Evolutionary conservation across 768 basidiomycete genomes (phyloP), one percentile per base, ranked within the genome.

Genomic region (Lentinula detonsa): DNA sequence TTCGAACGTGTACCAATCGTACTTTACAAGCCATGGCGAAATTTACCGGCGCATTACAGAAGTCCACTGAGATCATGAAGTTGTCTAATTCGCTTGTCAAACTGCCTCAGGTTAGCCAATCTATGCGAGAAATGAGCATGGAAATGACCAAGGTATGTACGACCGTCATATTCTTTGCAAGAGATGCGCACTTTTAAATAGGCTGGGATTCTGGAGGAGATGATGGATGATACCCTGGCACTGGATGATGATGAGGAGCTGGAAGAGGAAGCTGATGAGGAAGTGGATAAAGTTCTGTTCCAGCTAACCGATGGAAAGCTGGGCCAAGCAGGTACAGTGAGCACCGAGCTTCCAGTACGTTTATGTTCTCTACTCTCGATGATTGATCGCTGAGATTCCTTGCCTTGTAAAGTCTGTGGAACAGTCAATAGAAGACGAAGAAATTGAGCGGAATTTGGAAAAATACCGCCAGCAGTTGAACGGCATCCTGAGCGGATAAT

Each of bases 11-110:
- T 50, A 54, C 33, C 53, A 37, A 40, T 62, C 46, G 13, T 34
- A 55, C 16, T 45, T 40, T 16, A 39, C 21, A 65, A 98, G 97
- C 97, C 0, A 91, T 98, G 89, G 74, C 88, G 64, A 99, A 98
- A 77, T 93, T 98, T 43, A 98, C 97, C 8, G 97, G 97, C n/a
- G 85, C 95, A 5, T 78, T 99, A 63, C 96, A 98, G 75, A 97
- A 95, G 74, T 97, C 95, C 6, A 95, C 96, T 1, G 95, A 98
- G 72, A 98, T 98, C 63, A 98, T 99, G 95, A 98, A 91, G 75
- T 80, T 95, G 45, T 95, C 95, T n/a, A 98, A 96, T 75, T 77
- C 88, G 31, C 81, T 98, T 51, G 78, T 98, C 65, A 95, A 87
- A 68, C 80, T 99, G 15, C 97, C 97, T 16, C 94, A 98, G 72